Base-by-base conservation (phyloP, 768 basidiomycete species). In the Fomitopsis pulvina region DNA sequence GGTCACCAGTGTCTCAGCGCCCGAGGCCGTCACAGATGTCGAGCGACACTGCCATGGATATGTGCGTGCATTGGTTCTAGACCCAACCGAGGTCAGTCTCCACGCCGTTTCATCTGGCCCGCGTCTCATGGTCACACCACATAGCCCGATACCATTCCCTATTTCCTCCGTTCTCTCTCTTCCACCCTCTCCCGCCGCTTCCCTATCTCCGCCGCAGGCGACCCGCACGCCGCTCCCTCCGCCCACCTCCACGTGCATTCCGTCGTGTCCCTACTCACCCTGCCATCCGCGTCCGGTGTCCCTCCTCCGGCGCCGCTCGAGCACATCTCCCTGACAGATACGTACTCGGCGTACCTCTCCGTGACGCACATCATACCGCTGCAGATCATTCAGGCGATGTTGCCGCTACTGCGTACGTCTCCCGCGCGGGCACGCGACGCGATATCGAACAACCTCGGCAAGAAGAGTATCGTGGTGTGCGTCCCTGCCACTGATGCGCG, bases 151-250 rank as follows among this genome's bases (percentile, higher is more conserved):
- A 83, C 83, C 2, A 74, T 90, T 43, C 75, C 81, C 0, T 72
- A 80, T 40, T 93, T 93, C 71, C 72, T 93, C 37, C 83, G 91
- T 48, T 92, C 90, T 7, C 70, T 94, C 32, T 74, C 81, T 2
- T 85, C 91, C 0, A 82, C 88, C 0, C 74, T 94, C 8, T 85
- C 86, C 16, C 83, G 89, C 54, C 79, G 81, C 42, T 94, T 91
- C 68, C 92, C 92, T 3, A 77, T 90, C 56, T 82, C 78, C 28
- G 66, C 81, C 6, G 70, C 86, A 2, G 92, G 92, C 22, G 92
- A 94, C 64, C 91, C 92, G 1, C 88, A 83, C 62, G 79, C 75
- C 21, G 73, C 83, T 0, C 79, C 83, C 21, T 70, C 80, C 24
- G 66, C 81, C 16, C 75, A 82, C 60, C 81, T 86, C 2, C 80